Conservation (phyloP, 2,329 filamentous ascomycete genomes). For the Xylaria sp. region DNA sequence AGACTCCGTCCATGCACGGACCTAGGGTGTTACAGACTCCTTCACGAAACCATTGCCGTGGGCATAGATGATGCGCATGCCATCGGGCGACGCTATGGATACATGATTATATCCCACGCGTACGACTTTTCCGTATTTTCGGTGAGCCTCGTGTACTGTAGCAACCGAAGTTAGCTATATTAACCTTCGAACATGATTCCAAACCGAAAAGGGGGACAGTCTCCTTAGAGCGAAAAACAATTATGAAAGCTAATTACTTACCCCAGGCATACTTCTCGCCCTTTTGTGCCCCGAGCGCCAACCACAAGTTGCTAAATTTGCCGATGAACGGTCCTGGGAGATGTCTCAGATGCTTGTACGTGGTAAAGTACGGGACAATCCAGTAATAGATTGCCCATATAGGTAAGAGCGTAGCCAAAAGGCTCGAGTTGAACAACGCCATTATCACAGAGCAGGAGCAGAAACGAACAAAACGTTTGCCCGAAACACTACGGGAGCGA, state of each 20-base stretch:
- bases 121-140: slow-evolving; percentile 20
- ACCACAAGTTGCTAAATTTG: slow-evolving; percentile 27
- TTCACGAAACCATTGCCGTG: slow-evolving; percentile 25
- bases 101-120: slow-evolving; percentile 27
- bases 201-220: background rate
- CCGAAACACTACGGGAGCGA: background rate
- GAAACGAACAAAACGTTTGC: background rate
- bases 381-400: slow-evolving; percentile 22
- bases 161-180: background rate
- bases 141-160: slow-evolving; percentile 23
- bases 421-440: background rate
- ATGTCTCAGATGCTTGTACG: slow-evolving; percentile 23
- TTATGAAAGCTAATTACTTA: background rate
- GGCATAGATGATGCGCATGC: slow-evolving; percentile 21
- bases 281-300: slow-evolving; percentile 21
- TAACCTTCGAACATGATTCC: background rate
- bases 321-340: slow-evolving; percentile 20
- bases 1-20: no score
- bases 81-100: slow-evolving; percentile 21
- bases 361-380: slow-evolving; percentile 26
- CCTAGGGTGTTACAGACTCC: slow-evolving; percentile 13
- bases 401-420: slow-evolving; percentile 11
- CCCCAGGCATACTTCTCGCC: slow-evolving; percentile 24
- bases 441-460: background rate
- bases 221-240: background rate